Evolutionary conservation across 2,329 filamentous ascomycete genomes (phyloP), one percentile per base, ranked within the genome.

Genomic region (Pseudofabraea citricarpa): DNA sequence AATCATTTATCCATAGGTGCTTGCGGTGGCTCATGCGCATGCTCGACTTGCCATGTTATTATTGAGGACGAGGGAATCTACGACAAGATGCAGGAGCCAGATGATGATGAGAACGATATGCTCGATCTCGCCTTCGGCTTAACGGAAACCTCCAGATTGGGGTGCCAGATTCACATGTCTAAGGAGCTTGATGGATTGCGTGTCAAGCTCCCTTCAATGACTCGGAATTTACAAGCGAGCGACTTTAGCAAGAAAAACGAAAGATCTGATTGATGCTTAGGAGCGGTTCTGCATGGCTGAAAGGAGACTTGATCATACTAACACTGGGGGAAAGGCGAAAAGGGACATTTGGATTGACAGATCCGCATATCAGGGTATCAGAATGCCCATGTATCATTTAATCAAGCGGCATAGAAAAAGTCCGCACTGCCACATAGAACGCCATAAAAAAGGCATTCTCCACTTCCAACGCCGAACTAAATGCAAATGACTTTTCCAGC

Each of bases 151-250:
- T 84, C 75, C 42, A 71, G 61, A 43, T 47, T 64, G 35, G 61
- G 61, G 16, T 64, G 61, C 45, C 61, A 64, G 71, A 87, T 98
- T 20, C 74, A 80, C 61, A 96, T 98, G 91, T 85, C 73, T 47
- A 90, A 89, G 66, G 89, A 94, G 54, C 67, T 97, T 51, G 87
- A 97, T 62, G 93, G 93, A 0, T 52, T 98, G 57, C 79, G 81
- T 36, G 89, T 98, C 23, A 86, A 80, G 64, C 68, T 98, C 59
- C 93, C 93, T 10, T 82, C 81, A 27, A 96, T 96, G 90, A 97
- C 93, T 52, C 77, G 93, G 64, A 98, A 98, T 62, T 60, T 98
- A 67, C 93, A 98, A 69, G 88, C 89, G 12, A 95, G 88, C 65
- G 93, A 98, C 68, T 98, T 98, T 58, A 71, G 73, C 59, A 55